Conservation (phyloP, 2,329 filamentous ascomycete species). For the Colletotrichum tabaci region DNA sequence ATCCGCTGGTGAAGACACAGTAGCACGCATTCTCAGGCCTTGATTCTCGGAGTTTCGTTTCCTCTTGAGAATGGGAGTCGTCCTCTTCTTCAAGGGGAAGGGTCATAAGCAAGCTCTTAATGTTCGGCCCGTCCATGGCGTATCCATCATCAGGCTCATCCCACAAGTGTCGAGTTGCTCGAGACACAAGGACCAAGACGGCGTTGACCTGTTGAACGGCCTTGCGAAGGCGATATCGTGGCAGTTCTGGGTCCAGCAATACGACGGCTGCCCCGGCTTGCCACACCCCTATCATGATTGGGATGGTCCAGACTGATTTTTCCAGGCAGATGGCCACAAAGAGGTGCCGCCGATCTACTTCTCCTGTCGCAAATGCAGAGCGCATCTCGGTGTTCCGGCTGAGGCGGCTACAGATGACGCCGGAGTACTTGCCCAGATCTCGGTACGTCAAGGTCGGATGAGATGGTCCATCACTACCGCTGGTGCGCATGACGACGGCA, state of each 20-base stretch:
- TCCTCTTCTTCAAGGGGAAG: neutral
- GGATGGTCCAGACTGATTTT: neutral
- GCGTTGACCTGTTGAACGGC: neutral
- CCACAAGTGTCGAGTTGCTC: neutral
- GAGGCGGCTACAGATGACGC: neutral
- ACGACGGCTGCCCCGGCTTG: neutral
- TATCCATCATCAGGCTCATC: accelerated
- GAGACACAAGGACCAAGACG: neutral
- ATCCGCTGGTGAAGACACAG: neutral
- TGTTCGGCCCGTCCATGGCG: neutral
- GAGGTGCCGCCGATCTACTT: neutral
- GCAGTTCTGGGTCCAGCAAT: neutral
- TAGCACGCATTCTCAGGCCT: neutral
- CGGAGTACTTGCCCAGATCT: neutral
- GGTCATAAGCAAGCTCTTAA: neutral
- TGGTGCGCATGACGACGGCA: neutral
- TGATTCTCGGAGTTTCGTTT: neutral
- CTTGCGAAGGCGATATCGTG: neutral
- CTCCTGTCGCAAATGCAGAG: neutral
- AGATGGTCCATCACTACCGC: neutral
- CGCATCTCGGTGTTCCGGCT: neutral
- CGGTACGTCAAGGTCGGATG: neutral
- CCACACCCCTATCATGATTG: neutral
- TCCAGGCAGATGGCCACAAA: neutral
- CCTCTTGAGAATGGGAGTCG: neutral